Conservation (phyloP, 306 rosid genomes). For the Castanospermum australe region DNA sequence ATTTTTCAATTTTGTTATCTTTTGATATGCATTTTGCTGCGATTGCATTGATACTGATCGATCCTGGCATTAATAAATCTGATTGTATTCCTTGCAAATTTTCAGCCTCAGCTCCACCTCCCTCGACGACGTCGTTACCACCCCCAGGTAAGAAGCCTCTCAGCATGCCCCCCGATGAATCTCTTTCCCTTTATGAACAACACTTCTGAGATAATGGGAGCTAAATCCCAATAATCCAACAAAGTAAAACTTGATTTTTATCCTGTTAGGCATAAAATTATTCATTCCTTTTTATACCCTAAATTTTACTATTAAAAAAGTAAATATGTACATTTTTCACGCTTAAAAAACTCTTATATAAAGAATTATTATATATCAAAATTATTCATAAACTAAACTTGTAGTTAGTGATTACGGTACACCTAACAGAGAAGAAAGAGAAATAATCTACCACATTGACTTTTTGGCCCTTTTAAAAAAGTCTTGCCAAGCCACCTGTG, state of each 20-base stretch:
- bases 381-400: too few relatives aligned
- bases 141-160: constrained; percentile 37
- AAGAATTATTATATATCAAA: too few relatives aligned
- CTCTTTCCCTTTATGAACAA: not conserved
- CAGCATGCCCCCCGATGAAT: not conserved
- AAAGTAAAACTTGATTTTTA: too few relatives aligned
- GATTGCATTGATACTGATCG: not conserved
- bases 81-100: not conserved
- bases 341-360: too few relatives aligned
- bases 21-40: not conserved
- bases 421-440: not conserved
- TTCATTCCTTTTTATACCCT: too few relatives aligned
- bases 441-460: not conserved
- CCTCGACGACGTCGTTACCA: not conserved
- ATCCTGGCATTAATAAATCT: not conserved
- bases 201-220: not conserved
- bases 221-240: too few relatives aligned
- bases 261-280: too few relatives aligned
- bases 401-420: too few relatives aligned
- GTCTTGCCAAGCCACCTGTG: too few relatives aligned
- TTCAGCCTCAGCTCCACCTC: constrained; percentile 30
- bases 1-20: not conserved
- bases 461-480: not conserved
- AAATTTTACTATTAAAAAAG: too few relatives aligned
- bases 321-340: too few relatives aligned